A percentile compares a stretch with the other conserved stretches of the same genome.
Conservation (phyloP, 129 eudicot genomes). For the Helichrysum umbraculigerum region DNA sequence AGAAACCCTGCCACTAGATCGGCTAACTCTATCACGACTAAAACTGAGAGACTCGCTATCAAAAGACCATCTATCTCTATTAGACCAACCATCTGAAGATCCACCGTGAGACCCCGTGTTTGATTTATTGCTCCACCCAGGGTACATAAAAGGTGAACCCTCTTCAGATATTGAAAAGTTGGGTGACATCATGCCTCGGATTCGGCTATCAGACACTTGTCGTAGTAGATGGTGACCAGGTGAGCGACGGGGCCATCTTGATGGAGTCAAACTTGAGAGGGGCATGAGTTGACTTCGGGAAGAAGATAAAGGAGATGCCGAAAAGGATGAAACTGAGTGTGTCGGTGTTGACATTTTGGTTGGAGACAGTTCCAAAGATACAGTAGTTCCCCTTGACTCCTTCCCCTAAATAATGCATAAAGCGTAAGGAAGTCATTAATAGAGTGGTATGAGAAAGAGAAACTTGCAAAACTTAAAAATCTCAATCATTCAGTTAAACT, state of each 20-base stretch:
- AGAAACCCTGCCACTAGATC: conserved; percentile 54
- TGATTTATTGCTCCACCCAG: conserved; percentile 66
- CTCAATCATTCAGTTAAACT: conserved; percentile 15
- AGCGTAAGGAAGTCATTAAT: not conserved
- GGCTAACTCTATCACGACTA: conserved; percentile 50
- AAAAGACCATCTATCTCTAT: conserved; percentile 86
- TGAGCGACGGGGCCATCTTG: conserved; percentile 64
- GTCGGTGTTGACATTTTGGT: conserved; percentile 59
- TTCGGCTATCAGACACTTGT: conserved; percentile 76
- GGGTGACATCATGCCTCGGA: conserved; percentile 70
- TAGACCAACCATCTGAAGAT: conserved; percentile 84
- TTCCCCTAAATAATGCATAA: conserved; percentile 45
- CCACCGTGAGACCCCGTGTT: conserved; percentile 69
- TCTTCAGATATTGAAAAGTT: conserved; percentile 78
- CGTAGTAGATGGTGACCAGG: conserved; percentile 70
- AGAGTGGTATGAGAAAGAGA: not conserved
- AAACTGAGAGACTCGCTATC: conserved; percentile 70
- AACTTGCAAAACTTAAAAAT: not conserved
- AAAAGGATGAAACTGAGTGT: conserved; percentile 65
- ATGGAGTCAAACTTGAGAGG: conserved; percentile 67
- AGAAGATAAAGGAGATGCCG: conserved; percentile 78
- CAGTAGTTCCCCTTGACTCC: conserved; percentile 54
- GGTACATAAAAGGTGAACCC: conserved; percentile 49
- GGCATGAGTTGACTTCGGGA: conserved; percentile 63
- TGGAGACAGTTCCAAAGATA: conserved; percentile 57